phyloP scores from a whole-genome alignment of 2,329 filamentous ascomycete species.

The Alternaria longipes region DNA sequence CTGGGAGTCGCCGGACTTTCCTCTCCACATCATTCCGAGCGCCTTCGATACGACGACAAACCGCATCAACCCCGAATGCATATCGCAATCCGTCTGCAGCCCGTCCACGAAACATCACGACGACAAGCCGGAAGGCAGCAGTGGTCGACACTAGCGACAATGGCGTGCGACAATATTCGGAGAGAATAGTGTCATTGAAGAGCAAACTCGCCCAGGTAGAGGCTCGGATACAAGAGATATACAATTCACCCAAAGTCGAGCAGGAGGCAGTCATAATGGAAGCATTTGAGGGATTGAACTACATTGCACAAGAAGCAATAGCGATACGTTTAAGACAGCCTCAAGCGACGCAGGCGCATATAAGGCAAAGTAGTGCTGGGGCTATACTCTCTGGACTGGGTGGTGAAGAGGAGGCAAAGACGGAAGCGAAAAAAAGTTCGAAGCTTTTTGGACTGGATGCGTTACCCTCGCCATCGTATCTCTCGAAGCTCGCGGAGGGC shows the following conservation, averaged over 20 bases:
- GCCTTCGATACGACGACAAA: slow-evolving; percentile 37
- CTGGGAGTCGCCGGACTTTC: slow-evolving; percentile 40
- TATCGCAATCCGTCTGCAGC: background rate
- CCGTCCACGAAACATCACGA: slow-evolving; percentile 31
- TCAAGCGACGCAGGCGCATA: slow-evolving; percentile 28
- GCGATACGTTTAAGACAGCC: slow-evolving; percentile 41
- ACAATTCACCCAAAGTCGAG: slow-evolving; percentile 41
- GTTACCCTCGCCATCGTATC: slow-evolving; percentile 45
- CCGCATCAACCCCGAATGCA: slow-evolving; percentile 9
- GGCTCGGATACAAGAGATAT: slow-evolving; percentile 36
- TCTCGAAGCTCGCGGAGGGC: slow-evolving; percentile 69
- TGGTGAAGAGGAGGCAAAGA: slow-evolving; percentile 27
- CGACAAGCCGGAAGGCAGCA: slow-evolving; percentile 24
- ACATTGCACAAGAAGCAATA: slow-evolving; percentile 39
- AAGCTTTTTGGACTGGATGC: slow-evolving; percentile 29
- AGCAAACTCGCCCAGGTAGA: slow-evolving; percentile 37
- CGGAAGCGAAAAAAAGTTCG: slow-evolving; percentile 14
- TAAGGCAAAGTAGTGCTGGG: slow-evolving; percentile 46
- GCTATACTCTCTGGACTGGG: slow-evolving; percentile 45
- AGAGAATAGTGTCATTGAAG: slow-evolving; percentile 33
- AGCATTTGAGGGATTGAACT: slow-evolving; percentile 34
- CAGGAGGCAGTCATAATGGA: slow-evolving; percentile 31
- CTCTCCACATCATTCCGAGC: slow-evolving; percentile 34
- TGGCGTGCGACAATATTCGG: slow-evolving; percentile 24
- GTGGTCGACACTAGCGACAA: slow-evolving; percentile 27